Evolutionary conservation across 1,139 yeast genomes (phyloP).

Genomic region (Candida sojae): DNA sequence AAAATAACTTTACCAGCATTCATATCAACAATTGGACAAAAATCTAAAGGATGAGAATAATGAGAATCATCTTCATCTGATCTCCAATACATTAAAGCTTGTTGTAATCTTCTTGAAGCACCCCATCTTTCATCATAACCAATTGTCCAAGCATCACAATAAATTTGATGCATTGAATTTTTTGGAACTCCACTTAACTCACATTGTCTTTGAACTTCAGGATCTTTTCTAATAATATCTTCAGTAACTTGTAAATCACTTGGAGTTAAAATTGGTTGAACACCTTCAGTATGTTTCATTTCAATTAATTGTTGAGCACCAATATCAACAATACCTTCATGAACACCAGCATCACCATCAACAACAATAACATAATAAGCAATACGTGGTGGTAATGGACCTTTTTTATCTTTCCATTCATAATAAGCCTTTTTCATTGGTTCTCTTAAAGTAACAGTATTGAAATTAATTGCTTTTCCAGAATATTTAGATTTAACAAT

Average conservation of each 20-base stretch:
- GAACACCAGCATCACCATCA: conserved; percentile 58
- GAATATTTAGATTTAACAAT: conserved; percentile 36
- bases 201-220: conserved; percentile 73
- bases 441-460: conserved; percentile 70
- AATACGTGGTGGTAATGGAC: conserved; percentile 66
- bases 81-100: conserved; percentile 78
- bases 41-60: conserved; percentile 81
- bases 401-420: conserved; percentile 64
- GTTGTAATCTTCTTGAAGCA: conserved; percentile 71
- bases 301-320: conserved; percentile 47
- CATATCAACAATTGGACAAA: conserved; percentile 81
- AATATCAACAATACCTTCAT: conserved; percentile 70
- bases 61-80: conserved; percentile 79
- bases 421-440: conserved; percentile 65
- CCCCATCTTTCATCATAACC: conserved; percentile 89
- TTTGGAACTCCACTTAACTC: conserved; percentile 66
- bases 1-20: conserved; percentile 65
- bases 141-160: conserved; percentile 86
- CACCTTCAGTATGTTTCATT: conserved; percentile 54
- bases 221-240: conserved; percentile 64
- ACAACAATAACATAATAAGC: conserved; percentile 68
- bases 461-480: conserved; percentile 55
- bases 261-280: conserved; percentile 74
- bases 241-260: conserved; percentile 67
- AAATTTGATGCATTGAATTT: conserved; percentile 65